Base-by-base conservation (phyloP, 345 rosid species). In the Salix dunnii region DNA sequence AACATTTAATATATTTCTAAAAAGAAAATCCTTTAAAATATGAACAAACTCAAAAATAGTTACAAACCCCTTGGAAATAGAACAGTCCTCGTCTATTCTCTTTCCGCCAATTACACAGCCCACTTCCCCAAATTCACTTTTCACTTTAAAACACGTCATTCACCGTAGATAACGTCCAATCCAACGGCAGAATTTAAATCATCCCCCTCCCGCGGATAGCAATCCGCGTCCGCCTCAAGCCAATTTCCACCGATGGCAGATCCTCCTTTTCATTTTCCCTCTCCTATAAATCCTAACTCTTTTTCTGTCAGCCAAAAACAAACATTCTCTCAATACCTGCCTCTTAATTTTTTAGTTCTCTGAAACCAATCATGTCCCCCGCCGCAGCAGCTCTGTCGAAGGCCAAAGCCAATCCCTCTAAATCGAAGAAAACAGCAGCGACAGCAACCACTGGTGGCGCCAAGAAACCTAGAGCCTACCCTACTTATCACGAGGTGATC, bases 401-500 rank as follows among this genome's bases (percentile, higher is more conserved):
- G 38, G 28, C 46, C 21, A 73, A 78, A 66, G 76, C 28, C 72
- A 43, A 63, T 27, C 38, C 14, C 28, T 33, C 81, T 3, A 78
- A 77, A 36, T 33, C 76, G 11, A 72, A 53, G 77, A 71, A 63
- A 64, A 42, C 74, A 55, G 36, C 71, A 21, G 4, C 71, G 13
- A 16, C 71, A 3, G 51, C 42, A 3, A 3, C 68, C 3, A 20
- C 42, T 65, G 35, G 63, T 48, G 82, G 58, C 20, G 70, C 74
- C 0, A 79, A 61, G 65, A 77, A 77, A 20, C 18, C 49, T 23
- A 33, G 70, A 11, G 38, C 74, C 35, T n/a, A 79, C 31, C 82
- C 82, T 68, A 72, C 82, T 16, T 79, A 73, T 63, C 55, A 38
- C 10, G 74, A 79, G 77, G 74, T 79, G 60, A 9, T 55, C 62